phyloP scores from a whole-genome alignment of 163 green algal species.

The Coccomyxa subellipsoidea region DNA sequence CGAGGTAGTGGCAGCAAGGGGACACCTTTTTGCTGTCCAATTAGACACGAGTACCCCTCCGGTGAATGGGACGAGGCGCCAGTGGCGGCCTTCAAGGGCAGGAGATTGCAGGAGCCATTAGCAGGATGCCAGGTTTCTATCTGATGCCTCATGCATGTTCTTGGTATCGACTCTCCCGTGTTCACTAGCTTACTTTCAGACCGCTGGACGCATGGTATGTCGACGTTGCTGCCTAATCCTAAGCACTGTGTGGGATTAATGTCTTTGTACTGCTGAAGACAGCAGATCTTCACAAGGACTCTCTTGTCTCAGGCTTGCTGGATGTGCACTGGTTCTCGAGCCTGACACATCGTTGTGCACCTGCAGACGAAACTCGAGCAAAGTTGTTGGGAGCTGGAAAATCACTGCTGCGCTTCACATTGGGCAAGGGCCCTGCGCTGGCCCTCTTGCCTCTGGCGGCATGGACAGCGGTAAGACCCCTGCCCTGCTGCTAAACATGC shows the following conservation, averaged over 20 bases:
- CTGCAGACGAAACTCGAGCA: neutral
- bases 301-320: too few relatives aligned
- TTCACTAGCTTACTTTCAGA: too few relatives aligned
- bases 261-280: too few relatives aligned
- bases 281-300: too few relatives aligned
- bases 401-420: neutral
- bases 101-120: constrained; percentile 3
- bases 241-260: too few relatives aligned
- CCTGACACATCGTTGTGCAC: too few relatives aligned
- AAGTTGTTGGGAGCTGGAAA: neutral
- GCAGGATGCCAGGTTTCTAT: constrained; percentile 4
- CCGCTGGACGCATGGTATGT: too few relatives aligned
- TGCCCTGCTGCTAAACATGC: neutral
- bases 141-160: too few relatives aligned
- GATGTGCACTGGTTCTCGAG: too few relatives aligned
- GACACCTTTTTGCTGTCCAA: neutral
- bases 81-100: constrained; percentile 3
- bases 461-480: neutral
- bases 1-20: neutral
- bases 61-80: neutral
- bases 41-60: neutral
- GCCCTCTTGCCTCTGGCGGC: neutral
- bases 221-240: too few relatives aligned
- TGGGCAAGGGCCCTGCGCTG: neutral
- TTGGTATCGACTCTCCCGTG: too few relatives aligned